phyloP scores from a whole-genome alignment of 352 stramenopile genomes.

The Pythium folliculosum region DNA sequence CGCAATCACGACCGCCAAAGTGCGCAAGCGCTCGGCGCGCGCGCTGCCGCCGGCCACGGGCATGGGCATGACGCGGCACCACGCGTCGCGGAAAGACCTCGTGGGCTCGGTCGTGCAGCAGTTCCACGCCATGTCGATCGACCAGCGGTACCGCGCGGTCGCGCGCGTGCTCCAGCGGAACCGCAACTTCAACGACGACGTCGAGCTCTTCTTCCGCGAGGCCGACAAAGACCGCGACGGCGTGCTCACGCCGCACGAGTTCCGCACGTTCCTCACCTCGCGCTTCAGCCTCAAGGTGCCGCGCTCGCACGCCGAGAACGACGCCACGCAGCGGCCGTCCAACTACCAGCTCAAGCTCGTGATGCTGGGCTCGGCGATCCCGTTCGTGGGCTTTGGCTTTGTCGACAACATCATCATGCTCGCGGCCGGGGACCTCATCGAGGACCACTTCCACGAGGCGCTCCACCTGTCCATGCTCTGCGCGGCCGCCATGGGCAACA shows the following conservation, averaged over 20 bases:
- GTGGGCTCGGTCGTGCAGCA: constrained; percentile 51
- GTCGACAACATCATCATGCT: constrained; percentile 89
- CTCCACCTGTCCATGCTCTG: constrained; percentile 96
- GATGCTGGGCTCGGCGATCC: constrained; percentile 76
- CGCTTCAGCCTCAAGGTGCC: constrained; percentile 66
- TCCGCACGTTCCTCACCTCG: constrained; percentile 62
- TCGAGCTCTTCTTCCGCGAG: constrained; percentile 67
- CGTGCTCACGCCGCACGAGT: constrained; percentile 63
- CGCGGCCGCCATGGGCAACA: constrained; percentile 94
- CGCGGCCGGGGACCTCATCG: constrained; percentile 93
- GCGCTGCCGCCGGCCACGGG: constrained; percentile 1
- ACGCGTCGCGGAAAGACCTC: constrained; percentile 21
- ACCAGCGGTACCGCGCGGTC: constrained; percentile 55
- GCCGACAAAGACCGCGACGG: constrained; percentile 75
- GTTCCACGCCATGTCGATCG: constrained; percentile 62
- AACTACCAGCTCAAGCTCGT: constrained; percentile 73
- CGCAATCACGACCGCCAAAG: constrained; percentile 18
- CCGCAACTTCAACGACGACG: constrained; percentile 47
- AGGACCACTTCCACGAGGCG: constrained; percentile 92
- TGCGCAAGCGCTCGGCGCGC: constrained; percentile 26
- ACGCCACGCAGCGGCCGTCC: constrained; percentile 44
- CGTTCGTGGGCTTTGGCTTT: constrained; percentile 84
- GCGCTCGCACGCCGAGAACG: constrained; percentile 36
- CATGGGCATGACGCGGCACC: constrained; percentile 22
- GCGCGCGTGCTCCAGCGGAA: constrained; percentile 50